These are phyloP conservation scores for Pseudoscleropodium purum DNA, from an alignment of 225 moss, liverwort and hornwort species.

Conservation along the genomic window DNA sequence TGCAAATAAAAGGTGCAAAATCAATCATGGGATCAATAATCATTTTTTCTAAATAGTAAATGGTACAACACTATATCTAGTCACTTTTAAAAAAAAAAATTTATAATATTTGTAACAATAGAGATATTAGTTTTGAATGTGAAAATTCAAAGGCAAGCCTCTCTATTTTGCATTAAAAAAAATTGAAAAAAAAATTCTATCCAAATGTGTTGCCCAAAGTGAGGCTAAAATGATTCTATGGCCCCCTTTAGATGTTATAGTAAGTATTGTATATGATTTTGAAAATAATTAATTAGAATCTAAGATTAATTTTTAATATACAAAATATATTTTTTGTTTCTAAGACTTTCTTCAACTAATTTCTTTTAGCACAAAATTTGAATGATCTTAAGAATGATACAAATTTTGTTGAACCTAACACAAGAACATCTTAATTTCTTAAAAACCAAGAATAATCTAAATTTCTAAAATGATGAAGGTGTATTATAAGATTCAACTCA, in stretches of 20 bases:
- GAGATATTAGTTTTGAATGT: background rate
- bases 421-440: rapidly evolving
- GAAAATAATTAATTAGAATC: background rate
- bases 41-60: background rate
- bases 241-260: rapidly evolving
- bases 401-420: background rate
- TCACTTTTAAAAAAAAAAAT: background rate
- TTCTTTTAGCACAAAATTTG: background rate
- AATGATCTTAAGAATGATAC: too few species aligned
- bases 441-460: background rate
- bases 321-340: background rate
- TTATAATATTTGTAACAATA: background rate
- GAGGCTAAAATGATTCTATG: rapidly evolving
- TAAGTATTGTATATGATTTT: background rate
- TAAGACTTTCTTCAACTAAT: background rate
- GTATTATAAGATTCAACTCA: background rate
- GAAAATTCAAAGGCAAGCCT: background rate
- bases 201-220: rapidly evolving
- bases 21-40: rapidly evolving
- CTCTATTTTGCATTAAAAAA: background rate
- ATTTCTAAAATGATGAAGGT: background rate
- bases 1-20: too few species aligned
- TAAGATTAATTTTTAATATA: background rate
- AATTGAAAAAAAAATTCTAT: background rate
- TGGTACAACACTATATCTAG: background rate